Conservation (phyloP, 2,329 filamentous ascomycete species). For the Alternaria novae-zelandiae region DNA sequence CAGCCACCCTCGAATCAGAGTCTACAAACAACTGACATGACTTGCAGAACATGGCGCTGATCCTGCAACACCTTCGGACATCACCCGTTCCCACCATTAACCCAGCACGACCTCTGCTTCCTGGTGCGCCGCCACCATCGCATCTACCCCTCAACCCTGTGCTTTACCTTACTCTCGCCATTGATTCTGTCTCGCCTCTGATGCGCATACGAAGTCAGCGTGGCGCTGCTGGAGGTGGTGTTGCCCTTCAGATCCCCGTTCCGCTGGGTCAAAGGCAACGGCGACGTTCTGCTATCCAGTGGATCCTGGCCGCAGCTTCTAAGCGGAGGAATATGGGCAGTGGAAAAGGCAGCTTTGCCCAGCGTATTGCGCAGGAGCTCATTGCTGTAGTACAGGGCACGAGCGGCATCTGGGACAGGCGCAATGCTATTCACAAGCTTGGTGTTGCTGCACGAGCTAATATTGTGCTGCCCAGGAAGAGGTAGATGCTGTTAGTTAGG, state of each 20-base stretch:
- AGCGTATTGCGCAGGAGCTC: conserved; percentile 83
- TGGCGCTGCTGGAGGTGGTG: conserved; percentile 85
- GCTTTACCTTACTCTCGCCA: conserved; percentile 84
- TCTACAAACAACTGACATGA: background rate
- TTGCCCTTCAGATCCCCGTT: conserved; percentile 79
- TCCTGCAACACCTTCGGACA: conserved; percentile 84
- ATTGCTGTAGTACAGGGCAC: conserved; percentile 86
- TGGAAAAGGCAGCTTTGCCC: conserved; percentile 74
- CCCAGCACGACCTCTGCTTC: conserved; percentile 72
- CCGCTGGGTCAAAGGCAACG: conserved; percentile 78
- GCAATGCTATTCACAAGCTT: conserved; percentile 78
- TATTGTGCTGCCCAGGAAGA: conserved; percentile 49
- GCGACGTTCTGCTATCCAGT: conserved; percentile 78
- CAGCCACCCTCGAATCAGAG: background rate
- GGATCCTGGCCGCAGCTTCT: conserved; percentile 85
- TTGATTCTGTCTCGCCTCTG: conserved; percentile 91
- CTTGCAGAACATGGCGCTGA: conserved; percentile 77
- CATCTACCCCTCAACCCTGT: conserved; percentile 89
- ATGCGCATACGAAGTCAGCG: conserved; percentile 77
- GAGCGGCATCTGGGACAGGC: conserved; percentile 83
- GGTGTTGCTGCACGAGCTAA: conserved; percentile 82
- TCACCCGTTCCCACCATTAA: conserved; percentile 78
- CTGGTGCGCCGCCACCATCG: conserved; percentile 75
- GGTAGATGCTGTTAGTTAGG: conserved; percentile 19
- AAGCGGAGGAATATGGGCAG: conserved; percentile 77